phyloP scores from a whole-genome alignment of 73 alveolate genomes.

The Paramecium octaurelia region DNA sequence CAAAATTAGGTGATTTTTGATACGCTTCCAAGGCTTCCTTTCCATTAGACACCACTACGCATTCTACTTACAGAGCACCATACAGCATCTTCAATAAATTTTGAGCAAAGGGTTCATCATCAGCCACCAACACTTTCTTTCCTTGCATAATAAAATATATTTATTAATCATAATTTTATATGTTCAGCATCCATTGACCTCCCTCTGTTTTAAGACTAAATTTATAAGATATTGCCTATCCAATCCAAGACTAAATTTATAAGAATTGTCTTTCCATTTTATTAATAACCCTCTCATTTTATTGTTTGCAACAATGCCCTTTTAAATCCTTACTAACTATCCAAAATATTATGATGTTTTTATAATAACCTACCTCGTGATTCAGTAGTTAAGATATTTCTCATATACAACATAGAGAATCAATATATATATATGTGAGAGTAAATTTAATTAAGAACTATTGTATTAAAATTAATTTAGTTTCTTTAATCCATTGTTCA shows the following conservation, averaged over 20 bases:
- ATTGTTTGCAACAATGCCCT: too few relatives aligned
- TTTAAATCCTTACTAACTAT: too few relatives aligned
- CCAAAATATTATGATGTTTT: too few relatives aligned
- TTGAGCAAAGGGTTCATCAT: constrained; percentile 21
- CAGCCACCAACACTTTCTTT: constrained; percentile 28
- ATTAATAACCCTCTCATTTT: too few relatives aligned
- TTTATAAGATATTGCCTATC: background rate
- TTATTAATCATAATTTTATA: background rate
- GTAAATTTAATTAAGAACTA: background rate
- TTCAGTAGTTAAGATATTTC: too few relatives aligned
- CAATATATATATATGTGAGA: background rate
- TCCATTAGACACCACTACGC: constrained; percentile 3
- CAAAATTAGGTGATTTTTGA: background rate
- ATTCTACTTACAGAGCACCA: constrained; percentile 23
- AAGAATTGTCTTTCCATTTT: too few relatives aligned
- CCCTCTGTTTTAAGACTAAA: background rate
- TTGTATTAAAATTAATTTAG: background rate
- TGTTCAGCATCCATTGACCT: background rate
- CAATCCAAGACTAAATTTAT: background rate
- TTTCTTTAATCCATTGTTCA: background rate
- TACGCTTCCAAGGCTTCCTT: constrained; percentile 31
- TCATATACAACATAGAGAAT: too few relatives aligned
- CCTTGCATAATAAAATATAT: constrained; percentile 24
- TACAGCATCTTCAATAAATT: background rate
- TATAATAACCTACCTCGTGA: too few relatives aligned